phyloP scores from a whole-genome alignment of 2,329 filamentous ascomycete genomes.

The Ophiostoma sp. region DNA sequence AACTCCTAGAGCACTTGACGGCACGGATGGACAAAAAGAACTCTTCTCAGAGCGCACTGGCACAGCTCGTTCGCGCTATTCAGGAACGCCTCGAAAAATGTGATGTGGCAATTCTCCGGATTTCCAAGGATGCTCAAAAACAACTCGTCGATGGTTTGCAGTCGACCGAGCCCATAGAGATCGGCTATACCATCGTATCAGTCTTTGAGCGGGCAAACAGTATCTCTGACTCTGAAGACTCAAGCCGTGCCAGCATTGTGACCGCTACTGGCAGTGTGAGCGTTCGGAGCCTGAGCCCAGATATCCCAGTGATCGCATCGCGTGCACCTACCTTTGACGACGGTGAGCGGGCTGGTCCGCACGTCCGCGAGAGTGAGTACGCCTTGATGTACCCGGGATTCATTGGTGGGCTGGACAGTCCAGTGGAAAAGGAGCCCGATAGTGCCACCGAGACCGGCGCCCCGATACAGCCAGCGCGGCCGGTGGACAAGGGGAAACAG shows the following conservation, averaged over 20 bases:
- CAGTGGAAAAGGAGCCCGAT: background rate
- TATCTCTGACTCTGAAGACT: conserved; percentile 44
- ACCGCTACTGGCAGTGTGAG: background rate
- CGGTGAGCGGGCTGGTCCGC: background rate
- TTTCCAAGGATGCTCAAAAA: conserved; percentile 32
- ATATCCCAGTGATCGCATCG: background rate
- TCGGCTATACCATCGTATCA: conserved; percentile 32
- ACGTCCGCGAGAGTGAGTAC: background rate
- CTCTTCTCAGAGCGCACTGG: conserved; percentile 26
- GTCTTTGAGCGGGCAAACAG: conserved; percentile 49
- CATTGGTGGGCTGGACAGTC: background rate
- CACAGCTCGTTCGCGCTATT: conserved; percentile 33
- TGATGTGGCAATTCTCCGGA: conserved; percentile 37
- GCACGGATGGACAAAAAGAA: conserved; percentile 35
- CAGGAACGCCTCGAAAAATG: conserved; percentile 37
- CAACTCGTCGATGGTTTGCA: conserved; percentile 31
- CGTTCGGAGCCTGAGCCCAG: background rate
- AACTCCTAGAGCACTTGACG: conserved; percentile 40
- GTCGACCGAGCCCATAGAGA: background rate
- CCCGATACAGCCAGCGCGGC: background rate
- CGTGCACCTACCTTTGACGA: background rate
- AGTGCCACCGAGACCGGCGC: background rate
- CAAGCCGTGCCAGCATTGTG: conserved; percentile 23
- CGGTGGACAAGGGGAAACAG: background rate
- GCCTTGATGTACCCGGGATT: background rate